phyloP scores from a whole-genome alignment of 768 basidiomycete species.

The Tylopilus vinaceipallidus region DNA sequence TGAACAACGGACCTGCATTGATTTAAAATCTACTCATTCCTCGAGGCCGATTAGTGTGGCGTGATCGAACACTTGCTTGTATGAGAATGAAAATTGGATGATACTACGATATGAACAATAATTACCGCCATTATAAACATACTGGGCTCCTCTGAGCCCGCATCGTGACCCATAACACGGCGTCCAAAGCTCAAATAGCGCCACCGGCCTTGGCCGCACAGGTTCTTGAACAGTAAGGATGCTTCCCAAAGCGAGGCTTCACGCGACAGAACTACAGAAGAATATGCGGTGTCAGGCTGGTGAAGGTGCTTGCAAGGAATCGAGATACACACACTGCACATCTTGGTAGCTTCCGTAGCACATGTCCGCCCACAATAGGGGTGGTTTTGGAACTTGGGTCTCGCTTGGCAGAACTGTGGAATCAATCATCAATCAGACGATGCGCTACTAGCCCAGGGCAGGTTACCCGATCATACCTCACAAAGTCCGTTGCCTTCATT shows the following conservation, averaged over 20 bases:
- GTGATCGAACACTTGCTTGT: background rate
- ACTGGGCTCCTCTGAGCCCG: background rate
- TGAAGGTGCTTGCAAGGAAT: background rate
- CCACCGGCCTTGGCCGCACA: slow-evolving; percentile 27
- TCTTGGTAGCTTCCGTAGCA: slow-evolving; percentile 43
- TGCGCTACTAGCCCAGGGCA: background rate
- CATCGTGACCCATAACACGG: background rate
- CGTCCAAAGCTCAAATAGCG: slow-evolving; percentile 5
- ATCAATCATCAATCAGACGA: slow-evolving; percentile 8
- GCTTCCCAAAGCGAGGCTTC: slow-evolving; percentile 33
- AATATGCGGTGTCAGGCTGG: slow-evolving; percentile 6
- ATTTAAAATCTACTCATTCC: too few relatives aligned
- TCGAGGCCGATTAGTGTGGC: too few relatives aligned
- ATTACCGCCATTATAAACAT: slow-evolving; percentile 8
- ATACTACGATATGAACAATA: slow-evolving; percentile 23
- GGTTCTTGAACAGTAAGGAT: slow-evolving; percentile 34
- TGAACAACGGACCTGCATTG: too few relatives aligned
- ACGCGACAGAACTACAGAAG: slow-evolving; percentile 26
- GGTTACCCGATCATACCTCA: slow-evolving; percentile 21
- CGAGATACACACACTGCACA: slow-evolving; percentile 25
- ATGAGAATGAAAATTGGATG: slow-evolving; percentile 6
- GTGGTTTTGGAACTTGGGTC: slow-evolving; percentile 57
- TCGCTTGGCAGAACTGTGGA: slow-evolving; percentile 51
- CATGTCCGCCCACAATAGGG: slow-evolving; percentile 68
- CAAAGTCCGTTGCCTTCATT: slow-evolving; percentile 23